A percentile compares a stretch with the other conserved stretches of the same genome.
These are phyloP conservation scores for Xanthoconium purpureum DNA, from an alignment of 768 basidiomycete genomes.

Conservation along the genomic window DNA sequence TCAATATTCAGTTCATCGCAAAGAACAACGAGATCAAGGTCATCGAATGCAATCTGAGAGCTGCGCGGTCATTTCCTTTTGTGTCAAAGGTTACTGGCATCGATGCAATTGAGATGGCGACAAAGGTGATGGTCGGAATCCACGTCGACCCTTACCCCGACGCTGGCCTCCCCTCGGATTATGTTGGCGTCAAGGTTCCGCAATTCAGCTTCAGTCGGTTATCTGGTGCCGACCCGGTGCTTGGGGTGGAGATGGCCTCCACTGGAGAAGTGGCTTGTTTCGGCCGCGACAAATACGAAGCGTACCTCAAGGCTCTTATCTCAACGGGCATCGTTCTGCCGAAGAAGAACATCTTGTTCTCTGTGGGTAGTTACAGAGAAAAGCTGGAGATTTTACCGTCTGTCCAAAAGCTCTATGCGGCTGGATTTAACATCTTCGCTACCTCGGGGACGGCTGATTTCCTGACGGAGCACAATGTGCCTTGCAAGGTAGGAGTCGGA, in stretches of 20 bases:
- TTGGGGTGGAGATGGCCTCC: constrained; percentile 99
- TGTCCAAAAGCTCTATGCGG: constrained; percentile 89
- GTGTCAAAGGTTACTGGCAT: constrained; percentile 98
- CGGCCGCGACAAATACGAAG: constrained; percentile 96
- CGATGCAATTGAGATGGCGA: constrained; percentile 98
- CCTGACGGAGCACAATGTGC: constrained; percentile 92
- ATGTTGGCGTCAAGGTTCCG: constrained; percentile 99
- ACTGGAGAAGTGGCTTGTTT: constrained; percentile 99
- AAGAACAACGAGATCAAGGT: constrained; percentile 99
- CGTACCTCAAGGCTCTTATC: constrained; percentile 94
- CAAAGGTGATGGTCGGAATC: constrained; percentile 94
- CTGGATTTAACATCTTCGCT: constrained; percentile 95
- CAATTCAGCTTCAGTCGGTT: constrained; percentile 98
- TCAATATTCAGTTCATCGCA: constrained; percentile 99
- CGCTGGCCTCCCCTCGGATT: constrained; percentile 80
- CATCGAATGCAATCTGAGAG: constrained; percentile 98
- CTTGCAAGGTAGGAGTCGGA: constrained; percentile 71
- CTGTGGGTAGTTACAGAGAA: constrained; percentile 95
- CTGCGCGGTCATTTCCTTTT: constrained; percentile 97
- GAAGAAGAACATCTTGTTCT: constrained; percentile 97
- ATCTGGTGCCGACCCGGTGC: constrained; percentile 94
- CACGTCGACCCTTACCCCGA: constrained; percentile 92
- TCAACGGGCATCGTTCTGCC: constrained; percentile 94
- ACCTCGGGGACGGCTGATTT: constrained; percentile 98
- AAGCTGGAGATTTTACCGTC: constrained; percentile 95